Evolutionary conservation across 2,329 filamentous ascomycete species (phyloP).

Genomic region (Trichophaea hybrida): DNA sequence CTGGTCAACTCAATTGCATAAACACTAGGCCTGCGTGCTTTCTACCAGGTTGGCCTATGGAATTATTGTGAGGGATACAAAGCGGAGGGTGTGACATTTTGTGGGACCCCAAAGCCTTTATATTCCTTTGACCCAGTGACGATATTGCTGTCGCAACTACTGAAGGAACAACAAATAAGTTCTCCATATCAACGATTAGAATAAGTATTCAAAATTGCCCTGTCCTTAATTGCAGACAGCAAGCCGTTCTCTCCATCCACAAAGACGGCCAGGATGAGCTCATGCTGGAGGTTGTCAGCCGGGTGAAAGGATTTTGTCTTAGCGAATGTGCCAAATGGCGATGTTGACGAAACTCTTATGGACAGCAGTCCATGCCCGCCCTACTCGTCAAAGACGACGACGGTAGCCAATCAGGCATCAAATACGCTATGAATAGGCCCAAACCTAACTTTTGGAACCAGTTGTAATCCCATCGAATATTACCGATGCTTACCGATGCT

Average conservation of each 20-base stretch:
- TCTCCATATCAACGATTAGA: neutral
- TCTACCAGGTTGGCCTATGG: constrained; percentile 88
- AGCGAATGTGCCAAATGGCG: no score
- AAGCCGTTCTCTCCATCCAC: no score
- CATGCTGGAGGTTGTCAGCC: no score
- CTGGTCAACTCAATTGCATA: constrained; percentile 80
- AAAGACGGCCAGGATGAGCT: no score
- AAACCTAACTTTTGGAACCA: neutral
- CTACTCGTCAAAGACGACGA: no score
- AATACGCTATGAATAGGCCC: no score
- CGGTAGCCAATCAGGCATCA: no score
- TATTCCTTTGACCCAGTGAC: constrained; percentile 89
- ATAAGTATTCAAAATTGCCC: no score
- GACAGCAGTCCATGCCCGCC: no score
- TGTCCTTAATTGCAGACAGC: no score
- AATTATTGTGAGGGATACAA: constrained; percentile 79
- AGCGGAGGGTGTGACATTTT: constrained; percentile 58
- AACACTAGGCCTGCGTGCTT: constrained; percentile 77
- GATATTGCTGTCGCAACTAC: constrained; percentile 64
- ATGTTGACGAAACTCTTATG: no score
- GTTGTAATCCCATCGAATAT: constrained; percentile 40
- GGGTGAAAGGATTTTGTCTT: no score
- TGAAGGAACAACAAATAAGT: constrained; percentile 53
- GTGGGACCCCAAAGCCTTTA: constrained; percentile 52
- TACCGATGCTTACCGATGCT: constrained; percentile 56